Conservation (phyloP, 2,329 filamentous ascomycete genomes). For the Ramichloridium luteum region DNA sequence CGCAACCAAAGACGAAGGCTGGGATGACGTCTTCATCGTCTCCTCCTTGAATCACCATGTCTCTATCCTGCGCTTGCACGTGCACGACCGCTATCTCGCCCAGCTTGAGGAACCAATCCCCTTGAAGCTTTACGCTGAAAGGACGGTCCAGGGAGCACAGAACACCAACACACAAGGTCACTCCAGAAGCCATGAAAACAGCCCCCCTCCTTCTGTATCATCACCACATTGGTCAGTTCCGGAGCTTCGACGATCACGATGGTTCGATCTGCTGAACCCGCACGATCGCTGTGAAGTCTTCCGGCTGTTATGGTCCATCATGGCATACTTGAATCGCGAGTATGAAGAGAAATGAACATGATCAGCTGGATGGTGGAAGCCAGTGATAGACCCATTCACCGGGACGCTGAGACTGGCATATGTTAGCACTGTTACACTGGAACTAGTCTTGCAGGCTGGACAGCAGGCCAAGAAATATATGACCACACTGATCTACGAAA, state of each 20-base stretch:
- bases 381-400: no score
- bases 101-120: no score
- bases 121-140: no score
- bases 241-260: conserved; percentile 42
- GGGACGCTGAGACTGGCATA: no score
- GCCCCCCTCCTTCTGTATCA: no score
- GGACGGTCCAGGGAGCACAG: conserved; percentile 26
- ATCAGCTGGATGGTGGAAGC: no score
- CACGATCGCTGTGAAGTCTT: conserved; percentile 45
- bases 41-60: conserved; percentile 53
- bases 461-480: no score
- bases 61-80: conserved; percentile 44
- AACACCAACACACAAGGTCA: conserved; percentile 1
- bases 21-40: conserved; percentile 45
- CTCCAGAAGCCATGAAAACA: conserved; percentile 20
- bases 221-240: conserved; percentile 44
- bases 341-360: no score
- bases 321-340: conserved; percentile 37
- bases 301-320: conserved; percentile 45
- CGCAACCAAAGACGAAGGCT: neutral
- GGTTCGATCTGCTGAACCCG: conserved; percentile 46
- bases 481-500: no score
- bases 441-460: no score
- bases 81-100: conserved; percentile 46
- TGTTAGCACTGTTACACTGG: no score